Conservation (phyloP, 805 yeast species). For the Grigorovia humatica region DNA sequence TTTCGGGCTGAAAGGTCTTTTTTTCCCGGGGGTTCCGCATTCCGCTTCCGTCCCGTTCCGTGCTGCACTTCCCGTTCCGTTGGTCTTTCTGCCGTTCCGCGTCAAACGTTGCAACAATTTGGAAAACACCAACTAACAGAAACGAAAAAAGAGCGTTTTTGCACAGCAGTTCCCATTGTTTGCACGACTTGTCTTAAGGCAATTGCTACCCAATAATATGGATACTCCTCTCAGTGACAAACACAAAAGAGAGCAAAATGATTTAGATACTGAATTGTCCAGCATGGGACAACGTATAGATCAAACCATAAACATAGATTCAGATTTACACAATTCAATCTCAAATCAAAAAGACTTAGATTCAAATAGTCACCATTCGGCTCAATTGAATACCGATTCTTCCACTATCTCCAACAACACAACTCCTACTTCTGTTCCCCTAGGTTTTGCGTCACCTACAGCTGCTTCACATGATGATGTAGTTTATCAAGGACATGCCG, state of each 20-base stretch:
- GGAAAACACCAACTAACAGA: background rate
- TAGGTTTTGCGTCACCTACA: too few relatives aligned
- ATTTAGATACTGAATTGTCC: background rate
- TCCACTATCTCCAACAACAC: background rate
- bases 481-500: slow-evolving; percentile 20
- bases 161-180: too few relatives aligned
- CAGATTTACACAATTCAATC: background rate
- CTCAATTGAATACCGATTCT: background rate
- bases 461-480: background rate
- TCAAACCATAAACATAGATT: too few relatives aligned
- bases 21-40: too few relatives aligned
- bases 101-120: background rate
- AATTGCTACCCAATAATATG: background rate
- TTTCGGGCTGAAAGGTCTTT: too few relatives aligned
- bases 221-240: slow-evolving; percentile 4
- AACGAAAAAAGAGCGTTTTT: background rate
- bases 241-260: background rate
- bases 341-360: too few relatives aligned
- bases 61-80: too few relatives aligned
- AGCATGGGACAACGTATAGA: background rate
- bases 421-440: background rate
- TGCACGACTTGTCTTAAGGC: too few relatives aligned
- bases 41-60: too few relatives aligned
- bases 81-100: too few relatives aligned
- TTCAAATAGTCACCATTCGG: background rate